phyloP scores from a whole-genome alignment of 768 basidiomycete species.

The Lyophyllum atratum region DNA sequence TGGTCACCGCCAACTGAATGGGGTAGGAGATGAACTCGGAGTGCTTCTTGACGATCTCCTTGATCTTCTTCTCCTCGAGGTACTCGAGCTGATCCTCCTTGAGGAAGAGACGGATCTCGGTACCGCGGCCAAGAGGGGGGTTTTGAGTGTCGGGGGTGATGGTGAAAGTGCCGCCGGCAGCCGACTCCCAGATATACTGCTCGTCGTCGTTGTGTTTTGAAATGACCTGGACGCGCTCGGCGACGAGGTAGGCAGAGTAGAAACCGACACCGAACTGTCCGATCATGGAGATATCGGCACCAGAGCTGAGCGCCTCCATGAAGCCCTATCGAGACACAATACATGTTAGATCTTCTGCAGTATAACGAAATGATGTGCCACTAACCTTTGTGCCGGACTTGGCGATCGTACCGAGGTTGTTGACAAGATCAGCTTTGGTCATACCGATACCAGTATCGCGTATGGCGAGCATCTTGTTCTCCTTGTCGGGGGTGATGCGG shows the following conservation, averaged over 20 bases:
- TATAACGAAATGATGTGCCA: slow-evolving; percentile 11
- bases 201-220: slow-evolving; percentile 99
- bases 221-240: slow-evolving; percentile 97
- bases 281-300: slow-evolving; percentile 94
- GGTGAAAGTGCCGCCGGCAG: slow-evolving; percentile 98
- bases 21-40: slow-evolving; percentile 99
- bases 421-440: slow-evolving; percentile 99
- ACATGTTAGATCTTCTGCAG: slow-evolving; percentile 2
- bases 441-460: slow-evolving; percentile 98
- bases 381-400: slow-evolving; percentile 90
- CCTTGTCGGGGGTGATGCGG: slow-evolving; percentile 94
- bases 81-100: slow-evolving; percentile 99
- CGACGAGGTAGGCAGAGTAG: slow-evolving; percentile 99
- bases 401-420: slow-evolving; percentile 96
- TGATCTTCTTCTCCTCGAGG: slow-evolving; percentile 98
- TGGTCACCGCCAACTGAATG: slow-evolving; percentile 96
- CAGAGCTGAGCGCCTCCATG: slow-evolving; percentile 96
- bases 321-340: slow-evolving; percentile 67
- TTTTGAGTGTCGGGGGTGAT: slow-evolving; percentile 93
- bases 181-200: slow-evolving; percentile 99
- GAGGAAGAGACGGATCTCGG: slow-evolving; percentile 87
- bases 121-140: slow-evolving; percentile 90
- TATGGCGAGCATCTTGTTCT: slow-evolving; percentile 87
- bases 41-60: slow-evolving; percentile 99
- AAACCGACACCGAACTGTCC: slow-evolving; percentile 99